These are phyloP conservation scores for Rubroboletus pulcherrimus DNA, from an alignment of 768 basidiomycete genomes.

Conservation along the genomic window DNA sequence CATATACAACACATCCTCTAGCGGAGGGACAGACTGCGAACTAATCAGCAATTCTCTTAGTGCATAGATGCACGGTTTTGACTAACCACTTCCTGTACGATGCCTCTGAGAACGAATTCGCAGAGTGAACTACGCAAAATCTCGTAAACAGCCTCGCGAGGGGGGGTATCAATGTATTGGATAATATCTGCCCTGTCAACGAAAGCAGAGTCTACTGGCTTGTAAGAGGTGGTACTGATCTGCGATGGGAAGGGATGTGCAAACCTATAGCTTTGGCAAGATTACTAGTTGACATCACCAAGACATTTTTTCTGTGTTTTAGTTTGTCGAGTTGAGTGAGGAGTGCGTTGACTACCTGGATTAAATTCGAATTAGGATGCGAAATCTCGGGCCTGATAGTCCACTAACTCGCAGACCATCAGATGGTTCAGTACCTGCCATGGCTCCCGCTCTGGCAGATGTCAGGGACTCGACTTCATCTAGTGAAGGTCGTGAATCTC, in stretches of 20 bases:
- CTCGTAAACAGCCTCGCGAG: constrained; percentile 89
- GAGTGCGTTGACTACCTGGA: constrained; percentile 93
- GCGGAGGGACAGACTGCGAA: constrained; percentile 56
- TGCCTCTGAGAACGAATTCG: constrained; percentile 73
- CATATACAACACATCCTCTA: constrained; percentile 44
- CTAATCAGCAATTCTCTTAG: neutral
- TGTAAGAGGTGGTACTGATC: neutral
- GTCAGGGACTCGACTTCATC: constrained; percentile 97
- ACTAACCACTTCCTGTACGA: constrained; percentile 64
- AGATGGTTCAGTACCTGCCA: constrained; percentile 93
- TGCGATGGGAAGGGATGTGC: constrained; percentile 11
- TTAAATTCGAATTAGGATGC: neutral
- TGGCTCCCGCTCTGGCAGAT: constrained; percentile 89
- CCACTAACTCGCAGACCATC: constrained; percentile 82
- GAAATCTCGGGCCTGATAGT: neutral
- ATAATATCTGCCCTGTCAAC: constrained; percentile 96
- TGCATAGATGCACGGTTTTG: neutral
- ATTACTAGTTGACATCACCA: constrained; percentile 97
- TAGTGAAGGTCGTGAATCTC: constrained; percentile 28
- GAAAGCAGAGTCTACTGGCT: constrained; percentile 77
- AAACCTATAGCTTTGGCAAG: constrained; percentile 90
- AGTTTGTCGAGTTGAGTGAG: constrained; percentile 96
- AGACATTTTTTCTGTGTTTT: constrained; percentile 86
- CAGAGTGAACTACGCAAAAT: constrained; percentile 79
- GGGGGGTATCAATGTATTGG: constrained; percentile 90